Base-by-base conservation (phyloP, 2,329 filamentous ascomycete genomes). In the Fusarium staphyleae region DNA sequence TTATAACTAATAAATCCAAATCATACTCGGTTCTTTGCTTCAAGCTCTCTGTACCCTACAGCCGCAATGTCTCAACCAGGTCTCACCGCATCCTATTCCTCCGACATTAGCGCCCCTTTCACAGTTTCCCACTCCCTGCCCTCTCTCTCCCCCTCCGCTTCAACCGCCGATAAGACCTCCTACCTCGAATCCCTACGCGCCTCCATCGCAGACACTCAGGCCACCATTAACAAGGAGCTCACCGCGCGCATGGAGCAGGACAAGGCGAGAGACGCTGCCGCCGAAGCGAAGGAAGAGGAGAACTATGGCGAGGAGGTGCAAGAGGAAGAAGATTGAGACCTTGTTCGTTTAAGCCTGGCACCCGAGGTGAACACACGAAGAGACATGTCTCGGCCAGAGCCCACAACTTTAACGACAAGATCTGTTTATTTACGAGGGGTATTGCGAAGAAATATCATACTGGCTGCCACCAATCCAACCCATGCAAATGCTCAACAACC, bases 301-400 rank as follows among this genome's bases (percentile, higher is more conserved):
- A 89, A 92, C 69, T 96, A 96, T 70, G 92, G 91, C 40, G 92
- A 96, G 72, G 91, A 96, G 71, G 83, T 87, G 11, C 86, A 87
- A 42, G 87, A 89, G 34, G 87, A 89, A 48, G 83, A 83, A 28
- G 71, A 73, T 19, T 72, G 64, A 69, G 26, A 14, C 14, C 3
- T 6, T 16, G 4, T 29, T 29, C 24, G 8, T 15, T 7, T 10
- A 32, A 41, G 29, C 10, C n/a, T 19, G 4, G 36, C 22, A 42
- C n/a, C 33, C 29, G 45, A 43, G 18, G 42, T 43, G 14, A n/a
- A 24, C 26, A 36, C 10, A 5, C 9, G 15, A 28, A 22, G 12
- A n/a, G 39, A 32, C 16, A 30, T 22, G 15, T 12, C 16, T 32
- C 26, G 19, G 19, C 30, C 29, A 45, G 14, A 9, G n/a, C 16